Evolutionary conservation across 106 monocot genomes (phyloP).

Genomic region (Dactylorhiza incarnata): DNA sequence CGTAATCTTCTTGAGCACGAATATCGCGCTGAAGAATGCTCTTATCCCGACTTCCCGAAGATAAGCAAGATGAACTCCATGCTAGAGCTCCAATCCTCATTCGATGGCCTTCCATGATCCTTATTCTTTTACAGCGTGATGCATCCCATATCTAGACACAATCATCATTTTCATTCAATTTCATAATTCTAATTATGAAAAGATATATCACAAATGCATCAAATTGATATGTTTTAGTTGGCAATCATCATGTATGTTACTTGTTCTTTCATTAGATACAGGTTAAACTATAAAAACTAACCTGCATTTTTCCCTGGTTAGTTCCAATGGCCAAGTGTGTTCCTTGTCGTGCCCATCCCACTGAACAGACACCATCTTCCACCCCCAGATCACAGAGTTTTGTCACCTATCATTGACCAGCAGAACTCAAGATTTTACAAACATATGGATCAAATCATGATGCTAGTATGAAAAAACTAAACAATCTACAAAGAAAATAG

Average conservation of each 20-base stretch:
- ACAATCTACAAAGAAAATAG: neutral
- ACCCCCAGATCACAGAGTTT: slow-evolving; percentile 82
- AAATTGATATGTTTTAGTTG: neutral
- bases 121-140: slow-evolving; percentile 64
- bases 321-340: slow-evolving; percentile 82
- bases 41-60: slow-evolving; percentile 90
- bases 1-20: slow-evolving; percentile 81
- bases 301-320: slow-evolving; percentile 84
- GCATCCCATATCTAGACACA: slow-evolving; percentile 92
- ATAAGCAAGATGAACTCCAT: slow-evolving; percentile 89
- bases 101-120: slow-evolving; percentile 87
- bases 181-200: neutral
- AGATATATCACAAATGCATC: neutral
- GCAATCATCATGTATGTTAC: neutral
- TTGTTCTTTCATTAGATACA: neutral
- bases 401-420: slow-evolving; percentile 43
- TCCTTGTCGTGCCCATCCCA: slow-evolving; percentile 83
- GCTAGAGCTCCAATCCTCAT: slow-evolving; percentile 81
- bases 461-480: neutral
- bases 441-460: neutral
- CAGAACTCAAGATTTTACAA: neutral
- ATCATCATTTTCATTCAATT: neutral
- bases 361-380: slow-evolving; percentile 89
- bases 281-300: slow-evolving; percentile 1
- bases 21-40: slow-evolving; percentile 87